A percentile compares a stretch with the other conserved stretches of the same genome.
Evolutionary conservation across 1,284 basidiomycete species (phyloP).

Genomic region (Wolfiporia cocos): DNA sequence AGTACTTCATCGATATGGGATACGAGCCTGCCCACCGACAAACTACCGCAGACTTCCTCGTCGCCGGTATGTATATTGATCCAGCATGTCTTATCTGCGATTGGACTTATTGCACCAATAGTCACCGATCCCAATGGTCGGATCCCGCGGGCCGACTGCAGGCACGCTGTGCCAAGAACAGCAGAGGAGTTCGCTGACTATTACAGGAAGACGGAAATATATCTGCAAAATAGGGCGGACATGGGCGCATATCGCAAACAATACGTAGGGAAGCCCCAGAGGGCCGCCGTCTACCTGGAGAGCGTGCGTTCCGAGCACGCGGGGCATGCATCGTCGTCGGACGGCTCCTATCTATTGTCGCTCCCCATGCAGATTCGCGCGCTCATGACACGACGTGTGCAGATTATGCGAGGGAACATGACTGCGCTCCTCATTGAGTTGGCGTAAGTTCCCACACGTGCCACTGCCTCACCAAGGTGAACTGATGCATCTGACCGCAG

Average conservation of each 20-base stretch:
- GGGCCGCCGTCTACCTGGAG: conserved; percentile 33
- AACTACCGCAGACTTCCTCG: conserved; percentile 54
- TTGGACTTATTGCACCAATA: no score
- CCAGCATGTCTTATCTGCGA: no score
- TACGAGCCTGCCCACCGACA: conserved; percentile 45
- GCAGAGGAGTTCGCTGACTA: conserved; percentile 38
- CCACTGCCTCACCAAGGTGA: neutral
- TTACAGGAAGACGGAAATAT: conserved; percentile 34
- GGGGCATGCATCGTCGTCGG: conserved; percentile 21
- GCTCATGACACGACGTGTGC: conserved; percentile 52
- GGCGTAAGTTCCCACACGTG: conserved; percentile 10
- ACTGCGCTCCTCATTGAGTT: conserved; percentile 26
- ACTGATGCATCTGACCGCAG: conserved; percentile 12
- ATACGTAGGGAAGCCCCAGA: conserved; percentile 12
- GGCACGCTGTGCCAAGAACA: conserved; percentile 35
- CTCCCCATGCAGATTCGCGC: conserved; percentile 47
- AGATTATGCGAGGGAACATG: conserved; percentile 54
- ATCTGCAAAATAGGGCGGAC: conserved; percentile 32
- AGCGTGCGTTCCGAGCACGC: conserved; percentile 44
- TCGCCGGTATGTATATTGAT: conserved; percentile 21
- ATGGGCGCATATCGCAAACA: conserved; percentile 31
- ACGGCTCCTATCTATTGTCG: conserved; percentile 15
- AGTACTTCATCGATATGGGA: conserved; percentile 56
- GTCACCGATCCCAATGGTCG: conserved; percentile 43
- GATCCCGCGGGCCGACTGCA: conserved; percentile 29